Evolutionary conservation across 129 eudicot genomes (phyloP), one percentile per base, ranked within the genome.

Genomic region (Scalesia atractyloides): DNA sequence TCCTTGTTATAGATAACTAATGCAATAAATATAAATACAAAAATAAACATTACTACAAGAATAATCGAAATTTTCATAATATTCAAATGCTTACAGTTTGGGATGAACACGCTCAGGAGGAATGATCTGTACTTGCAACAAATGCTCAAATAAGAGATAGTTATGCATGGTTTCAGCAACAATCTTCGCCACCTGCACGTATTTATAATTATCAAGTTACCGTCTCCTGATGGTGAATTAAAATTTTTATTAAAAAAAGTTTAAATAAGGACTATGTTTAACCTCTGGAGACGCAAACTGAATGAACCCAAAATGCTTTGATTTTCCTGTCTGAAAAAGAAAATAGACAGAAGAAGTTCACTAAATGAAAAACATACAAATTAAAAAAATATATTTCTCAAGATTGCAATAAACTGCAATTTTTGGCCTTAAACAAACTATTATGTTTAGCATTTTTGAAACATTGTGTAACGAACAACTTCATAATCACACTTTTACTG

Each of bases 101-200:
- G 98, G 91, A 83, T 87, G 96, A 46, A 90, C 96, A 44, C 76
- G 86, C 73, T 94, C 98, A 0, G 96, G 89, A 68, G 97, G 93
- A 68, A 90, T 62, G 47, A 87, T 81, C 7, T 80, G 85, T 57
- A 94, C 98, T 94, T 94, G 97, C 83, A 94, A 61, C 75, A 94
- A 80, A 64, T 90, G 97, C 91, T 94, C 98, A 80, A 74, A 88
- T 82, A 94, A 74, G 0, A 94, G 88, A 75, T 94, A 90, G 67
- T 94, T 94, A 77, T 94, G 98, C 97, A 94, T 94, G 51, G 87
- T 82, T 54, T 94, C 97, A 49, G 95, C 91, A 10, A 94, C 98
- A 77, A 94, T 88, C 72, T 94, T 94, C 13, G 98, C 97, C 51
- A 94, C 97, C 98, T 94, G 86, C 63, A 78, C 8, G 37, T 34